Evolutionary conservation across 306 rosid species (phyloP), one percentile per base, ranked within the genome.

Genomic region (Prunus davidiana): DNA sequence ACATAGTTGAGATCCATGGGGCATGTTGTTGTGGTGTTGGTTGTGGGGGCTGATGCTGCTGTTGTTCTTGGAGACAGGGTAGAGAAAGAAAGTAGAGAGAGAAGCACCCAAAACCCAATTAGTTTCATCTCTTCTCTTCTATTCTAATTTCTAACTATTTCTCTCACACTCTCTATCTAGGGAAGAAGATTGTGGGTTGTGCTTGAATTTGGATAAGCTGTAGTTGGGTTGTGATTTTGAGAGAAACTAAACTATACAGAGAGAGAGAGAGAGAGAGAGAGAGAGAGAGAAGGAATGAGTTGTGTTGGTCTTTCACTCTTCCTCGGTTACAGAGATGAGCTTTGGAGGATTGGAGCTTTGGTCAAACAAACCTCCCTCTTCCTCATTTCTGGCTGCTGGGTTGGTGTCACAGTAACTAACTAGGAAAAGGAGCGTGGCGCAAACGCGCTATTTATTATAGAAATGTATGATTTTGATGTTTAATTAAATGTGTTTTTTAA

Each of bases 1-100:
- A 89, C 89, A 67, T 95, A 95, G 69, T 78, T 87, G 2, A 95
- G 82, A 76, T 95, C 96, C 88, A 92, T 22, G 13, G 97, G 98
- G 32, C 98, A 95, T 3, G 86, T 34, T 46, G 51, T 55, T 18
- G 19, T 52, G 52, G 25, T 6, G 10, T 8, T 71, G 49, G 63
- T 72, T 55, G 24, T 15, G 20, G 67, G 54, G 0, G 79, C 79
- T 45, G 91, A 82, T 9, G 80, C 69, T 30, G 46, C 65, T 61
- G 38, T 10, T 19, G 69, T 28, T 5, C 22, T n/a, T 30, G 67
- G 67, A 27, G 76, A 55, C n/a, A 54, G 50, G 65, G 76, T 56
- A 12, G 67, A 73, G 56, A 73, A 27, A 16, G 7, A 30, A 1
- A 41, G 67, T 43, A 57, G 7, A 46, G 46, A 20, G 16, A 54